Evolutionary conservation across 192 early-diverging fungal species (phyloP).

Genomic region (Backusella macrospora): DNA sequence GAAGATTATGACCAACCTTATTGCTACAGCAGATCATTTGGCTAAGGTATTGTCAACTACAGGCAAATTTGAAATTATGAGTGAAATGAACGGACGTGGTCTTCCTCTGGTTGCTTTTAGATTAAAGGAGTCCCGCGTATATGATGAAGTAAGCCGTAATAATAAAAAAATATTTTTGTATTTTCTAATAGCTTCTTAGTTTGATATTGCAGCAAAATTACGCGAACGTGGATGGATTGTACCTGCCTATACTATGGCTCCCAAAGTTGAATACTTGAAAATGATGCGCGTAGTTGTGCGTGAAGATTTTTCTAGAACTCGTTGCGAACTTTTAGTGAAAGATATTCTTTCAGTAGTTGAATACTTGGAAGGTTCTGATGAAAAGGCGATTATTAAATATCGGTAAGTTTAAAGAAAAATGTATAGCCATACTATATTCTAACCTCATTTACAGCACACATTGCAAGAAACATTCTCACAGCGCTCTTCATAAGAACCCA

Average conservation of each 20-base stretch:
- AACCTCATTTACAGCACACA: background rate
- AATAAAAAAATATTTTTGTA: constrained; percentile 13
- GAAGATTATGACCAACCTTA: constrained; percentile 66
- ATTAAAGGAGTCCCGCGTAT: constrained; percentile 41
- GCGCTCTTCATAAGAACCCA: background rate
- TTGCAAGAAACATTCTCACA: constrained; percentile 5
- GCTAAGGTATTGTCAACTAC: constrained; percentile 55
- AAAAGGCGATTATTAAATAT: background rate
- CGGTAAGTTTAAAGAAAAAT: constrained; percentile 13
- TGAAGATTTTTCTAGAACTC: constrained; percentile 45
- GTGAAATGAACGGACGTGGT: constrained; percentile 45
- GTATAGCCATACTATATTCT: background rate
- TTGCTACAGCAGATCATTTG: constrained; percentile 60
- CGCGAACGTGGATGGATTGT: constrained; percentile 78
- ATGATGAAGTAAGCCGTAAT: constrained; percentile 38
- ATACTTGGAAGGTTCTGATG: background rate
- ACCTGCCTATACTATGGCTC: constrained; percentile 74
- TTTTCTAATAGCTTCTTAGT: constrained; percentile 41
- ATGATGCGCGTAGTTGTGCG: constrained; percentile 71
- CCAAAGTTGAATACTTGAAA: constrained; percentile 46
- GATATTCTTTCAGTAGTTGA: constrained; percentile 23
- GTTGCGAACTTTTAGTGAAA: constrained; percentile 34
- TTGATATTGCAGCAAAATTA: constrained; percentile 57
- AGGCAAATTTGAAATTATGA: constrained; percentile 65
- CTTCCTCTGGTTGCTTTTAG: constrained; percentile 70